Conservation (phyloP, 805 yeast species). For the Saturnispora gosingensis region DNA sequence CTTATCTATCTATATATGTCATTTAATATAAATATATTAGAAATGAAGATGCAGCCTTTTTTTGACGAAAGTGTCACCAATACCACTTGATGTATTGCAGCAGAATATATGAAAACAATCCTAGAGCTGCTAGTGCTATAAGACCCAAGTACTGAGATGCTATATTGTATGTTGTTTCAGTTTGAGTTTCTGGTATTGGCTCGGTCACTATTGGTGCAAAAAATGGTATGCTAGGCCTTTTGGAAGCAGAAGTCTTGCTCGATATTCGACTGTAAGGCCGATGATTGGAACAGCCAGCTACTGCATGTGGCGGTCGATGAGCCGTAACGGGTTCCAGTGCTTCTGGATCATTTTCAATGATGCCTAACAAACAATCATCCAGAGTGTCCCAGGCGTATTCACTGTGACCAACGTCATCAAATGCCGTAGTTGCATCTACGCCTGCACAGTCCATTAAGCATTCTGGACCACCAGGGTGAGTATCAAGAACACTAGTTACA, state of each 20-base stretch:
- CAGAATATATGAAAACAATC: conserved; percentile 22
- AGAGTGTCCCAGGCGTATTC: conserved; percentile 81
- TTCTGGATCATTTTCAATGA: conserved; percentile 30
- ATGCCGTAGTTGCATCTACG: conserved; percentile 60
- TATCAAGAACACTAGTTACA: conserved; percentile 42
- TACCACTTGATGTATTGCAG: conserved; percentile 23
- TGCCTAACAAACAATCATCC: conserved; percentile 71
- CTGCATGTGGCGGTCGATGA: conserved; percentile 5
- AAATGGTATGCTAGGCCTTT: neutral
- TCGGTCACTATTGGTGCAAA: neutral
- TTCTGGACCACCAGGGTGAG: conserved; percentile 84
- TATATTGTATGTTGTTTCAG: neutral
- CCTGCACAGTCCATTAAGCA: conserved; percentile 74
- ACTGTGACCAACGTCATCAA: conserved; percentile 66
- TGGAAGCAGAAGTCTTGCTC: neutral
- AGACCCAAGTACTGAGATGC: neutral
- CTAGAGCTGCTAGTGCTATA: conserved; percentile 16
- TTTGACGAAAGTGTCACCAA: neutral
- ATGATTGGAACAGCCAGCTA: conserved; percentile 2
- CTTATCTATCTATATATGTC: neutral
- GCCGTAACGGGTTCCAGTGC: conserved; percentile 3
- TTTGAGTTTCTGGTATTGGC: neutral
- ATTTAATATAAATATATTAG: neutral
- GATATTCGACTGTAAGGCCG: neutral
- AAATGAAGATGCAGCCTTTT: neutral